Base-by-base conservation (phyloP, 106 monocot genomes). In the Platanthera zijinensis region DNA sequence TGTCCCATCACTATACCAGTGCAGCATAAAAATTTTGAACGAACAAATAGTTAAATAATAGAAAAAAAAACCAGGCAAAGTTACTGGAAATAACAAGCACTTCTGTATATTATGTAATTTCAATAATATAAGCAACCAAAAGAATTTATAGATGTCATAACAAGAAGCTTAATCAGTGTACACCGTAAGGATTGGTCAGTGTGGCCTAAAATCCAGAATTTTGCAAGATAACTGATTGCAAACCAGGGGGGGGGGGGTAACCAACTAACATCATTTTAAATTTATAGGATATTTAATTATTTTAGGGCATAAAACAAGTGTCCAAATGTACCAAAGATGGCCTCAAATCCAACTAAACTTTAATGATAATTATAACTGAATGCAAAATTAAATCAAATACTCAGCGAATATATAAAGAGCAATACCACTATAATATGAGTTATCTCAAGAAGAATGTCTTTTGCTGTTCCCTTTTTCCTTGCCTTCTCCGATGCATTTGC, bases 391-490 rank as follows among this genome's bases (percentile, higher is more conserved):
- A 14, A 47, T n/a, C 48, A 48, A n/a, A 45, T 48, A 50, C 30
- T 10, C 32, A 11, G 11, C 28, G 10, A 30, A 64, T 2, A 46
- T 49, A 74, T 8, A 57, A 3, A 52, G 51, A 49, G 63, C 12
- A 50, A 75, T 94, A 99, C 97, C 97, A 99, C 83, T 85, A 99
- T 87, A 76, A 99, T 84, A 76, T 99, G 97, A 28, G 97, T 90
- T 78, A 99, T 86, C 73, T 76, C 86, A 10, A 52, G 47, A 69
- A 94, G 63, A 18, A 32, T 75, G 82, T 91, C 88, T 77, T 78
- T 91, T 49, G 22, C 46, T 14, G 74, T 22, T 25, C 51, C 39
- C 32, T 71, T 84, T 66, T 48, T 57, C 63, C 47, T 14, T 77
- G 83, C 82, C 61, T 51, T 67, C 48, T 82, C 86, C 45, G 82